Evolutionary conservation across 2,329 filamentous ascomycete species (phyloP), one percentile per base, ranked within the genome.

Genomic region (Alternaria atra): DNA sequence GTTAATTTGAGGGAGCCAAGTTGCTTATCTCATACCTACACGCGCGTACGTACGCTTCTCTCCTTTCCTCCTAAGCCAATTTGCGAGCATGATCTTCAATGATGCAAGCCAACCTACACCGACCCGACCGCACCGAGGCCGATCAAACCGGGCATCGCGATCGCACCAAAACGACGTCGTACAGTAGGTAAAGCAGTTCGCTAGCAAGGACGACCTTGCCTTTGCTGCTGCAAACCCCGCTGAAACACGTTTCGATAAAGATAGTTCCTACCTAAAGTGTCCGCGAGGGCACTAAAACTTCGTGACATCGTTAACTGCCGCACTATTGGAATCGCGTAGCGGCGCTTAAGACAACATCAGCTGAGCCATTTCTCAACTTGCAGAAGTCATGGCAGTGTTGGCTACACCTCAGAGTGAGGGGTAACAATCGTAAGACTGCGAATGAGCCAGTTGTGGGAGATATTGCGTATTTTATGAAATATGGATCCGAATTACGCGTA

Each of bases 211-310:
- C 51, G 27, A 34, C 51, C 30, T 50, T 50, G 46, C 30, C 46
- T 15, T 34, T 30, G 29, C 30, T 15, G 46, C 46, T 37, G n/a
- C 39, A 47, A 27, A 29, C 52, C 42, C 32, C 50, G 30, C 42
- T 37, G 25, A 58, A 58, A 58, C 55, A 42, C 51, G 55, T 58
- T 58, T 58, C 55, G 55, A 54, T 54, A 47, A 47, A 55, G n/a
- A 58, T n/a, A 42, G 42, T 30, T 32, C 15, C 15, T 55, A 54
- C 50, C 34, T 17, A n/a, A 35, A 54, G 44, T 17, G 40, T 25
- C 35, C 27, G 44, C 29, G 30, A 35, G 32, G 46, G 20, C 32
- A 37, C 47, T 44, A 44, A 35, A 42, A 42, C 35, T 29, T 32
- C 17, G 40, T 32, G 25, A 23, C 40, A 17, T 10, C 17, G 50